Percentiles rank a stretch among this genome's conserved stretches.
Evolutionary conservation across 306 rosid genomes (phyloP).

Genomic region (Herpetospermum pedunculosum): DNA sequence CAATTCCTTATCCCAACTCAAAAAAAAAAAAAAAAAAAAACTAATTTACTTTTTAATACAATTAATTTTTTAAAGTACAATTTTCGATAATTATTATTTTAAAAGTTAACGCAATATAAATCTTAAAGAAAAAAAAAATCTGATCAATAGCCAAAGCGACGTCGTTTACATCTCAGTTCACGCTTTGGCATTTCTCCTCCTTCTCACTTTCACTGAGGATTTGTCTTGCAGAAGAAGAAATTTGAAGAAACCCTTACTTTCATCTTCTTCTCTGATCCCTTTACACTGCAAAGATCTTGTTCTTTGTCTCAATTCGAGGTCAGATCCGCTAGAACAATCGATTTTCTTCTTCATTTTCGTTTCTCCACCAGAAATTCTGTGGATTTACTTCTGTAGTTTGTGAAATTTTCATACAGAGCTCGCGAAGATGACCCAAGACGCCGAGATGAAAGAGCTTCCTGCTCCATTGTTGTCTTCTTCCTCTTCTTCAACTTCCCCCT

Average conservation of each 20-base stretch:
- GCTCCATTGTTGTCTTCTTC: conserved; percentile 32
- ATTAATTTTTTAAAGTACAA: too few relatives aligned
- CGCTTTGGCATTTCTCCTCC: neutral
- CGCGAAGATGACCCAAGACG: conserved; percentile 39
- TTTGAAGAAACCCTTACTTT: neutral
- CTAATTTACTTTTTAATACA: too few relatives aligned
- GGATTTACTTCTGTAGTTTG: neutral
- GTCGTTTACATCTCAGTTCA: neutral
- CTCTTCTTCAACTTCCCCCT: conserved; percentile 25
- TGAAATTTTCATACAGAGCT: conserved; percentile 6
- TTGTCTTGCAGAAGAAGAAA: neutral
- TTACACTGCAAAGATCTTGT: neutral
- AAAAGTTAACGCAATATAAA: too few relatives aligned
- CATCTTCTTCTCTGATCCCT: neutral
- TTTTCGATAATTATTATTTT: too few relatives aligned
- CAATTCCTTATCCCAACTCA: too few relatives aligned
- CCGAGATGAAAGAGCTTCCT: conserved; percentile 40
- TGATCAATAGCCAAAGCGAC: neutral
- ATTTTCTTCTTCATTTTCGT: neutral
- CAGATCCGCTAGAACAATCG: neutral
- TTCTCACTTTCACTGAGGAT: neutral
- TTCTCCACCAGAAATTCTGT: neutral
- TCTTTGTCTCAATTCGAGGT: neutral
- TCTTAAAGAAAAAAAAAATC: too few relatives aligned
- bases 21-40: too few relatives aligned